Evolutionary conservation across 129 eudicot species (phyloP), one percentile per base, ranked within the genome.

Genomic region (Ambrosia artemisiifolia): DNA sequence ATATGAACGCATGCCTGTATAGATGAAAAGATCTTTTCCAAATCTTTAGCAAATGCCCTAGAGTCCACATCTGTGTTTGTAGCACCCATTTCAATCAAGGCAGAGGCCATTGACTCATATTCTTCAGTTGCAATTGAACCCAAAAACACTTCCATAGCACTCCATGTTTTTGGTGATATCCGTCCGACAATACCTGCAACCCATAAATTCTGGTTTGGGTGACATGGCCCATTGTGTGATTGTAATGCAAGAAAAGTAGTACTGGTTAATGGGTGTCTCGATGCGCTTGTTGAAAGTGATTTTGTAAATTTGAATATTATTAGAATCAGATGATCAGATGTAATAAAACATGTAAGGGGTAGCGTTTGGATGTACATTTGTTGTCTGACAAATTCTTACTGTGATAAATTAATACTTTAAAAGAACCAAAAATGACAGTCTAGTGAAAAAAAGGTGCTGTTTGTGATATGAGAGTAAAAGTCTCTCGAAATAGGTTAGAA

Each of bases 61-160:
- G 88, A 78, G 78, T 94, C 98, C 60, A 94, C 93, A 81, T 85
- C 65, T 13, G 71, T 75, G 78, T 69, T 86, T 56, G 98, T 90
- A 60, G 95, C 98, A 77, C 97, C 98, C 98, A 94, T 94, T 75
- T 94, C 85, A 34, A 90, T 88, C 55, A 94, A 86, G 33, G 98
- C 87, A 72, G 96, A 87, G 61, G 98, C 98, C 98, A 94, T 94
- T 18, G 92, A 69, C 73, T 90, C 91, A 5, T 94, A 94, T 53
- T 94, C 96, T 83, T 84, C 87, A 49, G 86, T 86, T 70, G 96
- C 95, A 53, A 94, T 59, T 48, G 98, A 94, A 54, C 72, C 80
- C 85, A 94, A 86, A 88, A 94, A 94, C 57, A 80, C 80, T 80
- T 94, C 96, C 98, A 94, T 94, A 11, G 98, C 96, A 79, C 82